A percentile compares a stretch with the other conserved stretches of the same genome.
These are phyloP conservation scores for Populus hybrid DNA, from an alignment of 441 rosid species.

Conservation along the genomic window DNA sequence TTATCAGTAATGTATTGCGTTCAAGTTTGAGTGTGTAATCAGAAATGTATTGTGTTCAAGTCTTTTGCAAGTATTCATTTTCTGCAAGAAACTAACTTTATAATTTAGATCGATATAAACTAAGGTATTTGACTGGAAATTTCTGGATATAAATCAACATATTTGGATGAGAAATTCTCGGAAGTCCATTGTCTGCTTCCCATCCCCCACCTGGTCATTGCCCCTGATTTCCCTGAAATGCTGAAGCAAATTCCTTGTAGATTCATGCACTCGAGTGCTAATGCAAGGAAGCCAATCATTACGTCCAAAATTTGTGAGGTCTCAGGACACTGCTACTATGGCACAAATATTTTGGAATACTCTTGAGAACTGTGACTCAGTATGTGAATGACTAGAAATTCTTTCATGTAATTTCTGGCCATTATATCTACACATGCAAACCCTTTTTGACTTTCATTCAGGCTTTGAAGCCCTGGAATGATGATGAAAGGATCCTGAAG, in stretches of 20 bases:
- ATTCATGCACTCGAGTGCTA: neutral
- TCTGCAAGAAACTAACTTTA: too few species aligned
- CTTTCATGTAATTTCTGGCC: neutral
- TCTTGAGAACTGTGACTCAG: neutral
- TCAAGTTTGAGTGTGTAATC: too few species aligned
- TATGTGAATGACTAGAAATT: neutral
- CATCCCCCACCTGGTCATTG: neutral
- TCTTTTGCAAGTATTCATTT: too few species aligned
- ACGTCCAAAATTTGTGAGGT: neutral
- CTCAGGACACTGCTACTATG: neutral
- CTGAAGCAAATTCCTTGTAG: neutral
- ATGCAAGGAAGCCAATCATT: neutral
- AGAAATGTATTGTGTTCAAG: too few species aligned
- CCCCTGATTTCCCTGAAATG: neutral
- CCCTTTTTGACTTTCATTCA: constrained; percentile 9
- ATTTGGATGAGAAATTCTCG: too few species aligned
- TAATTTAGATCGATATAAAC: too few species aligned
- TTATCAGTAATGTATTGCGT: neutral
- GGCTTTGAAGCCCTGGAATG: constrained; percentile 54
- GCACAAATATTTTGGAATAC: neutral
- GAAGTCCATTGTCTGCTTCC: neutral
- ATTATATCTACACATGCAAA: neutral
- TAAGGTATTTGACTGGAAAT: too few species aligned
- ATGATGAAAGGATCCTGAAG: constrained; percentile 77
- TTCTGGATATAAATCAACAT: too few species aligned